phyloP scores from a whole-genome alignment of 148 eudicot species.

The Persicaria tinctoria region DNA sequence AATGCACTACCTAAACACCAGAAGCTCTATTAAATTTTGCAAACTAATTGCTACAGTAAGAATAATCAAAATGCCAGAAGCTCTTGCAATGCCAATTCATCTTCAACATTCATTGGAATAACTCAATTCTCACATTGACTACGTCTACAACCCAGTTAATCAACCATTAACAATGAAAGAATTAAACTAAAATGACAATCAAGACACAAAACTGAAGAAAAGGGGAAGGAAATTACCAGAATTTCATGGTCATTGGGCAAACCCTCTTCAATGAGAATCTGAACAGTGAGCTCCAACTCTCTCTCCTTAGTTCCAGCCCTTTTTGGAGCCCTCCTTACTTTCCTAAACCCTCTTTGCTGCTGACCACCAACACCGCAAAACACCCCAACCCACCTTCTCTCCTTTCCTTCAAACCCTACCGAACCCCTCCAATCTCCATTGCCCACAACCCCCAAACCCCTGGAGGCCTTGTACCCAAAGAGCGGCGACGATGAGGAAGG shows the following conservation, averaged over 20 bases:
- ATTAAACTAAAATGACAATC: not conserved
- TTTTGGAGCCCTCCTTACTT: conserved; percentile 25
- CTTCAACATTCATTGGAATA: not conserved
- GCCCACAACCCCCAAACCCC: conserved; percentile 14
- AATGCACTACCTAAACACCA: no score
- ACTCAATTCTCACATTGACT: not conserved
- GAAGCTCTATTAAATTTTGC: no score
- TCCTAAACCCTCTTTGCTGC: conserved; percentile 63
- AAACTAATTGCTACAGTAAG: no score
- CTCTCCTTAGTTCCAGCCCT: conserved; percentile 28
- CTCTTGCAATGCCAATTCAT: no score
- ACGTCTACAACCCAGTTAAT: not conserved
- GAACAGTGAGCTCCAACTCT: conserved; percentile 70
- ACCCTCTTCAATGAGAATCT: conserved; percentile 71
- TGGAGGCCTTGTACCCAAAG: conserved; percentile 21
- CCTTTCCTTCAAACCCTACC: conserved; percentile 18
- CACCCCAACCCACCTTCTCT: conserved; percentile 18
- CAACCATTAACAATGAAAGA: not conserved
- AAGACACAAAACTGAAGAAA: not conserved
- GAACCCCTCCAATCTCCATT: conserved; percentile 14
- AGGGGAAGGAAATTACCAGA: conserved; percentile 30
- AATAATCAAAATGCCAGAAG: no score
- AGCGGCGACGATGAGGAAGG: conserved; percentile 17
- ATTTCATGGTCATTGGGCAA: conserved; percentile 83
- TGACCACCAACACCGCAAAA: conserved; percentile 23